Evolutionary conservation across 2,329 filamentous ascomycete genomes (phyloP).

Genomic region (Xylariaceae sp.): DNA sequence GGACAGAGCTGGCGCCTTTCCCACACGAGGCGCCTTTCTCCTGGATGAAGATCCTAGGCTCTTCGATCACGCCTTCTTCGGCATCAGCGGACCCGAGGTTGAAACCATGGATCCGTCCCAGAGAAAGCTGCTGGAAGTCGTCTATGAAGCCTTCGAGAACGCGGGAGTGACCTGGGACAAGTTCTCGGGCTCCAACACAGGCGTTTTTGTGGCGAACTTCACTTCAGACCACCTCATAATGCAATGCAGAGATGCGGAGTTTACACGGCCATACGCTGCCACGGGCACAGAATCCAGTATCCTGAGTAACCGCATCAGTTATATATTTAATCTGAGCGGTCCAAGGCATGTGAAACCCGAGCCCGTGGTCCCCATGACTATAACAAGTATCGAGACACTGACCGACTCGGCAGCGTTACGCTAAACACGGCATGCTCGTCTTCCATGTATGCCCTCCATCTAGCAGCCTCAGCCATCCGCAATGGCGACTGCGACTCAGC

Average conservation of each 20-base stretch:
- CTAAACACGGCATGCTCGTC: conserved; percentile 27
- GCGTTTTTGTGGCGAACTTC: conserved; percentile 12
- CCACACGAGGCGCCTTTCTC: conserved; percentile 15
- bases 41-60: conserved; percentile 7
- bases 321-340: conserved; percentile 28
- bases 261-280: conserved; percentile 11
- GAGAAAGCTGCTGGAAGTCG: conserved; percentile 28
- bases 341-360: conserved; percentile 13
- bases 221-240: conserved; percentile 16
- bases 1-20: too few relatives aligned
- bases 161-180: conserved; percentile 22
- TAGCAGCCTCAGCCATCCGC: conserved; percentile 22
- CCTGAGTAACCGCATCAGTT: conserved; percentile 27
- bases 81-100: conserved; percentile 28
- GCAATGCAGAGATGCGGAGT: conserved; percentile 11
- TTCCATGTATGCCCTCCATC: conserved; percentile 22
- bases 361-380: conserved; percentile 1
- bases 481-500: conserved; percentile 21
- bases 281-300: conserved; percentile 26
- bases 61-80: conserved; percentile 28
- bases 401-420: conserved; percentile 9
- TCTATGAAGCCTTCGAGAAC: conserved; percentile 31
- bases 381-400: conserved; percentile 22
- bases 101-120: conserved; percentile 32
- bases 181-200: conserved; percentile 17